phyloP scores from a whole-genome alignment of 768 basidiomycete genomes.

The Tubosaeta sp. region DNA sequence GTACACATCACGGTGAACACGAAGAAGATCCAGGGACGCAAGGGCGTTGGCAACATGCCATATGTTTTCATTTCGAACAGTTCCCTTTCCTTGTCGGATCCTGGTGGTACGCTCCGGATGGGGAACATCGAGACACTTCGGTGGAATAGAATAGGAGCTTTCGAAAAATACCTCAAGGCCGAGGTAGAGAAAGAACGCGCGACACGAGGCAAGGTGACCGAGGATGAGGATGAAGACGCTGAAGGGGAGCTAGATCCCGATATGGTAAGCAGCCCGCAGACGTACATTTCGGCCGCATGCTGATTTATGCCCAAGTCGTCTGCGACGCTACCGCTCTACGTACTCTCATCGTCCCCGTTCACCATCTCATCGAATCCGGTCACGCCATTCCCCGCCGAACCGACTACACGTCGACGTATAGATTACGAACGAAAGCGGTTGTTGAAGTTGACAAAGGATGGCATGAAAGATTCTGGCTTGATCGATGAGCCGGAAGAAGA shows the following conservation, averaged over 20 bases:
- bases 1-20: conserved; percentile 65
- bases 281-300: neutral
- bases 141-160: conserved; percentile 28
- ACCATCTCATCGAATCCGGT: conserved; percentile 26
- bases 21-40: conserved; percentile 45
- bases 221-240: conserved; percentile 20
- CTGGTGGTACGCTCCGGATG: conserved; percentile 19
- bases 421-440: conserved; percentile 29
- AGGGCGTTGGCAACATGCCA: conserved; percentile 58
- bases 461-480: conserved; percentile 25
- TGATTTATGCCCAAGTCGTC: conserved; percentile 19
- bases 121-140: conserved; percentile 24
- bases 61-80: conserved; percentile 55
- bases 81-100: conserved; percentile 25
- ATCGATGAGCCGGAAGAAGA: conserved; percentile 18
- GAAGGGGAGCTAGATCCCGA: conserved; percentile 28
- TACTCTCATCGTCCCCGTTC: conserved; percentile 23
- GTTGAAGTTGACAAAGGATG: conserved; percentile 25
- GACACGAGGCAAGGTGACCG: conserved; percentile 13
- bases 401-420: conserved; percentile 25
- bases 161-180: conserved; percentile 24
- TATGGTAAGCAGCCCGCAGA: conserved; percentile 12
- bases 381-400: conserved; percentile 27
- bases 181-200: conserved; percentile 27
- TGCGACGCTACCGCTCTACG: conserved; percentile 25